Base-by-base conservation (phyloP, 176 grass and related monocot genomes). In the Eragrostis nindensis region DNA sequence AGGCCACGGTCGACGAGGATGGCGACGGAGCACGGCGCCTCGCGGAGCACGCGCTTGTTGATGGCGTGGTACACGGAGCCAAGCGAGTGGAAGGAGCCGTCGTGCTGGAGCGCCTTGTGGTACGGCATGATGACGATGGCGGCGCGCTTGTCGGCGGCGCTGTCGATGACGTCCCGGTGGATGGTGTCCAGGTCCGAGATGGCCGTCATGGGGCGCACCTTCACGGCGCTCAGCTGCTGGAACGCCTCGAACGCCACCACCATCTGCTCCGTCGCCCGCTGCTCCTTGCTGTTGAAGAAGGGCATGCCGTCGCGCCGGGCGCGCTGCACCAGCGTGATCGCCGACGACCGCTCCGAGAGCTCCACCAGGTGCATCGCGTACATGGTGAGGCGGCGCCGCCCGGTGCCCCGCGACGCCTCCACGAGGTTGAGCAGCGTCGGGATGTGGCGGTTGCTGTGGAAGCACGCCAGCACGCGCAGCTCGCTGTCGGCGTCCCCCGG, bases 351-450 rank as follows among this genome's bases (percentile, higher is more conserved):
- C 81, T 97, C 91, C 6, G 94, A 97, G 25, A 97, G 78, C 90
- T 97, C 88, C 41, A 97, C 80, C 15, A 97, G 88, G 77, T 97
- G 94, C 90, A 97, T 86, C 21, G 94, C 91, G 77, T 91, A 97
- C 62, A 97, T 75, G 14, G 30, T 62, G 41, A 97, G 86, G 12
- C 70, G 66, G 45, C 66, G 68, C 1, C 29, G 74, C 2, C 86
- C 70, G 0, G 84, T 94, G 11, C 94, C 94, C 0, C 91, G 86
- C 7, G 94, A 89, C 42, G 77, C 89, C 82, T 97, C 94, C 2
- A 97, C 83, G 18, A 97, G 56, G 78, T 91, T 94, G 66, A 97
- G 92, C 39, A 97, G 70, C 64, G 91, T 79, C 1, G 94, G 89
- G 46, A 97, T 87, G 54, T 83, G 86, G 62, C 84, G 89, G 84